Base-by-base conservation (phyloP, 2,329 filamentous ascomycete species). In the Aspergillus sp. region DNA sequence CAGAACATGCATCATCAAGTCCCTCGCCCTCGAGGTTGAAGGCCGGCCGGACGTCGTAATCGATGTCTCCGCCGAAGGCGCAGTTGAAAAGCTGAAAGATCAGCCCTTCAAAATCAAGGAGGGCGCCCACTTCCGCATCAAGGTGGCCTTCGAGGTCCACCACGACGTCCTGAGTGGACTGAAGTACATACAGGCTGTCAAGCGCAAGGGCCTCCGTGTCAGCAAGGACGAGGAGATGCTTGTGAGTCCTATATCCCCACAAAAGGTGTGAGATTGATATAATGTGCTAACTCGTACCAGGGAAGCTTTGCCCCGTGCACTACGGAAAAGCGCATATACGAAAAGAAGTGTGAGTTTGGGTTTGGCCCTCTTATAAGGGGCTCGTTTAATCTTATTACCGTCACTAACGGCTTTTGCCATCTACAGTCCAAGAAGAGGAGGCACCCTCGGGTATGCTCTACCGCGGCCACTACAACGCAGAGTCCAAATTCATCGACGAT, bases 181-280 rank as follows among this genome's bases (percentile, higher is more conserved):
- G 73, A 96, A 97, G 80, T 99, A 98, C 76, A 85, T 99, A 57
- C 95, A 99, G 80, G 85, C 92, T 41, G 90, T 97, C 62, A 96
- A 95, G 84, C 84, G 93, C 68, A 92, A 92, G 82, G 90, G 90
- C 55, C 84, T 98, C 73, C 86, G 86, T 59, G 86, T 93, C 61
- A 90, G 89, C 81, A 99, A 97, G 85, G 90, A 95, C 71, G 90
- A 96, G 68, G 93, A 98, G 81, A 99, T 99, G 95, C 90, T 99
- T 84, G 92, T 95, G 77, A 71, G 88, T 82, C 33, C 23, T 19
- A 23, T 21, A 14, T 2, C 14, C 23, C 27, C 19, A 6, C 15
- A 4, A 27, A 19, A 24, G 41, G 4, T 9, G 17, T 9, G 45
- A 31, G 27, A 9, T 17, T 12, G 4, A 9, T 35, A 35, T 33